Conservation (phyloP, 2,329 filamentous ascomycete genomes). For the Sporothrix inflata region DNA sequence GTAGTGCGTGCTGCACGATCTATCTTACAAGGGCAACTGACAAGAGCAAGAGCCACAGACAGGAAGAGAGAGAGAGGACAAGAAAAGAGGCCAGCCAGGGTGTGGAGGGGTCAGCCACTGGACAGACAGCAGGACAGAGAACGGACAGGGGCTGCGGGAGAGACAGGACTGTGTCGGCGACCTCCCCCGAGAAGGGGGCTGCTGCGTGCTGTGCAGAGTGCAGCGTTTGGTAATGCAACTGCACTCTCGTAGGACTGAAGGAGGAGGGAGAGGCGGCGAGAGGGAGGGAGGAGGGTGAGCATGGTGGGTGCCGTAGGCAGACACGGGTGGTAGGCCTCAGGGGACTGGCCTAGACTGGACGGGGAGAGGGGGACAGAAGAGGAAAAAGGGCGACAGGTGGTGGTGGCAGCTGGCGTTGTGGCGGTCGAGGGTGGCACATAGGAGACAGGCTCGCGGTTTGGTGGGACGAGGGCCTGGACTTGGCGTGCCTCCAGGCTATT, state of each 20-base stretch:
- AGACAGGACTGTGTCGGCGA: background rate
- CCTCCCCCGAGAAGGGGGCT: background rate
- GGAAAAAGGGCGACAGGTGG: background rate
- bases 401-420: background rate
- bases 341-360: background rate
- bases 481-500: background rate
- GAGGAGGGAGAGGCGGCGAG: background rate
- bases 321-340: slow-evolving; percentile 14
- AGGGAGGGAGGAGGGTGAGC: background rate
- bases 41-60: background rate
- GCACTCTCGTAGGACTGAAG: slow-evolving; percentile 8
- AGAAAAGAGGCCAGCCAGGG: background rate
- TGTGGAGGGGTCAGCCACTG: slow-evolving; percentile 17
- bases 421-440: background rate
- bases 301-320: slow-evolving; percentile 23
- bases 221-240: no score
- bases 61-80: background rate
- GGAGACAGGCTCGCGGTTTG: slow-evolving; percentile 3
- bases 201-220: background rate
- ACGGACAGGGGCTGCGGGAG: background rate
- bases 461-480: background rate
- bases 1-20: background rate
- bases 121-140: background rate
- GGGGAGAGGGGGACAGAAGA: background rate
- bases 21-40: background rate